Evolutionary conservation across 2,329 filamentous ascomycete species (phyloP).

Genomic region (Aspergillus fijiensis): DNA sequence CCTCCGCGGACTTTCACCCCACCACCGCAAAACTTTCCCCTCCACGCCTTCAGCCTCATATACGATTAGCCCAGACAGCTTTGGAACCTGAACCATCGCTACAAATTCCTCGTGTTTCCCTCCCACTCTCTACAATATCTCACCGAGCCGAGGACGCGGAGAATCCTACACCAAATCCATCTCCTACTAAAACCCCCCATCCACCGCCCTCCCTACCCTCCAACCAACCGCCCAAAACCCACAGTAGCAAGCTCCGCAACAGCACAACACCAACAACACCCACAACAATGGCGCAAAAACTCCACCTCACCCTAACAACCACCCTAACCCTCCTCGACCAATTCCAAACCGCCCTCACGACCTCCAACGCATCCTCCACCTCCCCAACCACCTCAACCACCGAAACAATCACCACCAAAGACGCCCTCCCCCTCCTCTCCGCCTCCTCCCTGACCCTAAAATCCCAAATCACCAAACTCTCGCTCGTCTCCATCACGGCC

Average conservation of each 20-base stretch:
- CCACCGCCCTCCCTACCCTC: neutral
- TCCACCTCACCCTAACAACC: constrained; percentile 33
- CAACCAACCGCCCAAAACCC: neutral
- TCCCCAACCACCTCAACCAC: constrained; percentile 5
- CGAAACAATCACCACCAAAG: constrained; percentile 20
- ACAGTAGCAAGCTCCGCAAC: too few relatives aligned
- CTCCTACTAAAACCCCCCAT: neutral
- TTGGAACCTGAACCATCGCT: too few relatives aligned
- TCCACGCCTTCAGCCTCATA: too few relatives aligned
- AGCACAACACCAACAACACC: neutral
- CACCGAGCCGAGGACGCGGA: neutral
- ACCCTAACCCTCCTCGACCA: constrained; percentile 39
- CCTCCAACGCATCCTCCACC: constrained; percentile 10
- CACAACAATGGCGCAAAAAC: constrained; percentile 31
- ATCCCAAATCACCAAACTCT: constrained; percentile 83
- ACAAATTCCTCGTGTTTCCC: too few relatives aligned
- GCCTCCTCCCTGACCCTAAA: constrained; percentile 72
- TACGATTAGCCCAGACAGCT: too few relatives aligned
- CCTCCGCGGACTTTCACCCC: neutral
- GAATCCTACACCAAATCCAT: neutral
- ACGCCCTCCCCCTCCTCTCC: constrained; percentile 65
- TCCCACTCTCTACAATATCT: too few relatives aligned
- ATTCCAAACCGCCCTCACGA: constrained; percentile 40
- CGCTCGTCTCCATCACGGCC: constrained; percentile 79
- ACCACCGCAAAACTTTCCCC: neutral